Conservation (phyloP, 2,329 filamentous ascomycete species). For the Chaetothyriales sp. region DNA sequence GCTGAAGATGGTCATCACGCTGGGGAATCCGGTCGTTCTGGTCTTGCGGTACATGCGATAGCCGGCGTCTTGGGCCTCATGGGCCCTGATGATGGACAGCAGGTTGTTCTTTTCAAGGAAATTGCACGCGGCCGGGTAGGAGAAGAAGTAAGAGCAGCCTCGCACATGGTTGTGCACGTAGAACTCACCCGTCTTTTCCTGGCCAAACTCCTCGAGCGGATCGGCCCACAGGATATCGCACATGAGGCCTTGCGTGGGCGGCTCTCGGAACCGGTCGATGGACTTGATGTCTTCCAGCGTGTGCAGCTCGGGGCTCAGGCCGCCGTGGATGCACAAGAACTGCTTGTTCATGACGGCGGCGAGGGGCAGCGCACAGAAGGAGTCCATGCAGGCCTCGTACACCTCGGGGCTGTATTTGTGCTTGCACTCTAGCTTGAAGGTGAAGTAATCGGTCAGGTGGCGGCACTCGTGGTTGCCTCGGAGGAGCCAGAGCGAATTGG, state of each 20-base stretch:
- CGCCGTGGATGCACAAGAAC: constrained; percentile 95
- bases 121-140: constrained; percentile 88
- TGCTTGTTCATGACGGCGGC: constrained; percentile 99
- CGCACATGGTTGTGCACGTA: constrained; percentile 97
- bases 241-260: constrained; percentile 94
- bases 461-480: constrained; percentile 97
- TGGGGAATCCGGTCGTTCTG: constrained; percentile 91
- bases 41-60: constrained; percentile 99
- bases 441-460: constrained; percentile 98
- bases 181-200: constrained; percentile 96
- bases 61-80: constrained; percentile 95
- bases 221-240: constrained; percentile 99
- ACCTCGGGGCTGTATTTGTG: constrained; percentile 96
- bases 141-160: constrained; percentile 98
- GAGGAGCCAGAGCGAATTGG: constrained; percentile 89
- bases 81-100: constrained; percentile 88
- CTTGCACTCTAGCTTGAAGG: constrained; percentile 98
- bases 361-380: constrained; percentile 84
- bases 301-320: constrained; percentile 87
- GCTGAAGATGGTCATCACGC: constrained; percentile 99
- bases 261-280: constrained; percentile 94
- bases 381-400: constrained; percentile 97
- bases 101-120: constrained; percentile 99
- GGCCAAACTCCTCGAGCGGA: constrained; percentile 92
- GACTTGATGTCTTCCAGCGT: constrained; percentile 87